These are phyloP conservation scores for Guadua angustifolia DNA, from an alignment of 176 grass and related monocot genomes.

Conservation along the genomic window DNA sequence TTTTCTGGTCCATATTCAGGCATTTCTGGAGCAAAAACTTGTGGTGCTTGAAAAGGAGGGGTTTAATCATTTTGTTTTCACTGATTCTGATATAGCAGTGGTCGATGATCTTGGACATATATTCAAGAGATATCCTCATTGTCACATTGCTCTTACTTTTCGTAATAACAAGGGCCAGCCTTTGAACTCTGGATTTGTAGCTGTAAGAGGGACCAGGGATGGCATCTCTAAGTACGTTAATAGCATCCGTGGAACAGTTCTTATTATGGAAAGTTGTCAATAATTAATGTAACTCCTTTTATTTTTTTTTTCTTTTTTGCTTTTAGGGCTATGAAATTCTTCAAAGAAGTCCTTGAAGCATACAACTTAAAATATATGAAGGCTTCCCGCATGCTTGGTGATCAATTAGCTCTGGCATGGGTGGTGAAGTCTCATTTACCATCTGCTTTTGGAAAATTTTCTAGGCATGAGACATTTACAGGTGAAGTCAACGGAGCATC, in stretches of 20 bases:
- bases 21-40: constrained; percentile 72
- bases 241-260: not conserved
- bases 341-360: constrained; percentile 72
- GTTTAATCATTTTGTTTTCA: constrained; percentile 67
- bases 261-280: not conserved
- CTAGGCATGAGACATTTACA: constrained; percentile 68
- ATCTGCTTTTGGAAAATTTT: constrained; percentile 64
- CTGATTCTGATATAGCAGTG: constrained; percentile 82
- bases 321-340: constrained; percentile 69
- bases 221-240: constrained; percentile 65
- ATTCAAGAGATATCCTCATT: constrained; percentile 69
- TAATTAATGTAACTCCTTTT: not conserved
- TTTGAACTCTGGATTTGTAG: constrained; percentile 94
- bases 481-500: constrained; percentile 71
- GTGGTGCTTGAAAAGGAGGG: constrained; percentile 48
- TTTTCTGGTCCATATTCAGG: constrained; percentile 55
- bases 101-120: constrained; percentile 82
- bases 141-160: constrained; percentile 90
- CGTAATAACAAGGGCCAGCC: constrained; percentile 91
- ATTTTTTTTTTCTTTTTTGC: not conserved
- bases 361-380: constrained; percentile 72
- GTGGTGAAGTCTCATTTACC: constrained; percentile 81
- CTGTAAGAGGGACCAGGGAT: constrained; percentile 74
- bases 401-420: constrained; percentile 85
- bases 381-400: constrained; percentile 80